Conservation (phyloP, 352 stramenopile genomes). For the Phytophthora meadii region DNA sequence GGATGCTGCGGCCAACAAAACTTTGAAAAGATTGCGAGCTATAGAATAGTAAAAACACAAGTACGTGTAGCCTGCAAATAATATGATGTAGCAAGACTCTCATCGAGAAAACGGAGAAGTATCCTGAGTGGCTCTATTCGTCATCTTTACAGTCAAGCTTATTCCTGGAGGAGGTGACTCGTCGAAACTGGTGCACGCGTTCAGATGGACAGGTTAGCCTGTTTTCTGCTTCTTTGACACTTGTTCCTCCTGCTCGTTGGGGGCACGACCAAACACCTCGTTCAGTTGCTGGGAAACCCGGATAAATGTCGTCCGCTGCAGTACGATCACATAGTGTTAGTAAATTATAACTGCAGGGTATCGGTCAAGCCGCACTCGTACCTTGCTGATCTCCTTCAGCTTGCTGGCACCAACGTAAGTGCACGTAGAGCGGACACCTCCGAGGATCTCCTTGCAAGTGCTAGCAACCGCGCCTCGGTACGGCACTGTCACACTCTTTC, state of each 20-base stretch:
- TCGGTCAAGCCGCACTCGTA: constrained; percentile 10
- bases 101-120: too few relatives aligned
- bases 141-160: too few relatives aligned
- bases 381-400: constrained; percentile 93
- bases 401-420: constrained; percentile 92
- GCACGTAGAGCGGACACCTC: constrained; percentile 92
- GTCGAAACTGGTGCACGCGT: too few relatives aligned
- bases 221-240: constrained; percentile 73
- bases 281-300: constrained; percentile 94
- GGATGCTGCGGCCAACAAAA: too few relatives aligned
- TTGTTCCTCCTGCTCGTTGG: constrained; percentile 78
- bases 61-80: too few relatives aligned
- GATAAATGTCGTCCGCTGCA: constrained; percentile 93
- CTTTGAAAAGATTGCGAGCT: too few relatives aligned
- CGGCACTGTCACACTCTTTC: constrained; percentile 91
- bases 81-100: too few relatives aligned
- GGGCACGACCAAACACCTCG: constrained; percentile 87
- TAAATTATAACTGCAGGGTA: background rate
- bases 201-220: constrained; percentile 14
- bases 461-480: constrained; percentile 82
- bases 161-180: background rate
- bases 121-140: too few relatives aligned
- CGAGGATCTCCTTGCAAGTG: constrained; percentile 92
- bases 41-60: too few relatives aligned
- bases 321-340: background rate